phyloP scores from a whole-genome alignment of 2,329 filamentous ascomycete species.

The Colletotrichum echinochloae region DNA sequence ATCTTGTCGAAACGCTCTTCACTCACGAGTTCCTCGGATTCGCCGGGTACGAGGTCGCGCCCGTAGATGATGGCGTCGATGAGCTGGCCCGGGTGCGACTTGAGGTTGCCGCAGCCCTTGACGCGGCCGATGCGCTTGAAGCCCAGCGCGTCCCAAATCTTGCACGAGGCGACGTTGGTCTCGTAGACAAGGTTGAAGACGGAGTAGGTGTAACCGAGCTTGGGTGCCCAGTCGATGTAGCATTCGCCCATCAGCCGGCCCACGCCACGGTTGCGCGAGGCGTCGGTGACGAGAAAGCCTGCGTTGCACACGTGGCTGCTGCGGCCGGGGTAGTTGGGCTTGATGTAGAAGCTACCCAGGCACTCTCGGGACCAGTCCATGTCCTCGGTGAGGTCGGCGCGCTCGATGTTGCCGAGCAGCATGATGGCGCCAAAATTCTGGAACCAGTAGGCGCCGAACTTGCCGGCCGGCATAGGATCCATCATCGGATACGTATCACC shows the following conservation, averaged over 20 bases:
- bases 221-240: constrained; percentile 82
- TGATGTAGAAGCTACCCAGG: constrained; percentile 92
- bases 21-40: constrained; percentile 83
- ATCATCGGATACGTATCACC: constrained; percentile 94
- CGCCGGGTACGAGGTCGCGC: constrained; percentile 65
- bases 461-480: constrained; percentile 77
- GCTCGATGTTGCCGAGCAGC: constrained; percentile 80
- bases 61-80: constrained; percentile 86
- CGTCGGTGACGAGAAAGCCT: constrained; percentile 80
- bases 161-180: constrained; percentile 89
- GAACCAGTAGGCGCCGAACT: constrained; percentile 89
- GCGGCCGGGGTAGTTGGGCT: constrained; percentile 91
- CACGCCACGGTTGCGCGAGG: constrained; percentile 78
- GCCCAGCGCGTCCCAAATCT: constrained; percentile 91
- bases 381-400: constrained; percentile 68
- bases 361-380: constrained; percentile 85
- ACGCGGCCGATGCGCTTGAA: constrained; percentile 93
- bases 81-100: constrained; percentile 75
- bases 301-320: constrained; percentile 94
- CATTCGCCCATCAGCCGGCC: constrained; percentile 81
- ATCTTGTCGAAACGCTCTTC: constrained; percentile 99
- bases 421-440: constrained; percentile 91
- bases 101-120: constrained; percentile 76
- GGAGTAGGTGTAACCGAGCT: constrained; percentile 89
- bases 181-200: constrained; percentile 97